Evolutionary conservation across 2,329 filamentous ascomycete species (phyloP).

Genomic region (Aspergillus sojae): DNA sequence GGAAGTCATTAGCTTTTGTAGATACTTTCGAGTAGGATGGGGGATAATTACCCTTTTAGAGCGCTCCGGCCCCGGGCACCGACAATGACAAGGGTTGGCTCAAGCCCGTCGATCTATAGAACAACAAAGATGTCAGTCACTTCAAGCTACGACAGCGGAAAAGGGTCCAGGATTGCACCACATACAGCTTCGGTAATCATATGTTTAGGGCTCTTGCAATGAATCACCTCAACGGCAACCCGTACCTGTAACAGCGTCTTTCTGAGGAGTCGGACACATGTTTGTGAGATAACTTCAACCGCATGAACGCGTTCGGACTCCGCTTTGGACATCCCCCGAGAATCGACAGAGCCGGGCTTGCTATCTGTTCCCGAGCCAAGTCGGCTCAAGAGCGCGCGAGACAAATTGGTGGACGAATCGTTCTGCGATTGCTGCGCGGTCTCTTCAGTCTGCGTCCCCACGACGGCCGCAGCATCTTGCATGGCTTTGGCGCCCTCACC

Average conservation of each 20-base stretch:
- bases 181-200: slow-evolving; percentile 86
- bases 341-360: slow-evolving; percentile 49
- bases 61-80: slow-evolving; percentile 89
- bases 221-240: slow-evolving; percentile 92
- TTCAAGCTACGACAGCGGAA: neutral
- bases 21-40: neutral
- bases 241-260: slow-evolving; percentile 92
- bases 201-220: slow-evolving; percentile 97
- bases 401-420: slow-evolving; percentile 31
- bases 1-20: slow-evolving; percentile 4
- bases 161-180: slow-evolving; percentile 15
- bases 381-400: slow-evolving; percentile 37
- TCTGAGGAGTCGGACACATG: slow-evolving; percentile 80
- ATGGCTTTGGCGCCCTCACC: slow-evolving; percentile 75
- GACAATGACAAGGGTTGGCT: slow-evolving; percentile 88
- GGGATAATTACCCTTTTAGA: slow-evolving; percentile 76
- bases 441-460: slow-evolving; percentile 63
- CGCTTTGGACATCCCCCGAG: slow-evolving; percentile 58
- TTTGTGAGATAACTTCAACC: slow-evolving; percentile 79
- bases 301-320: slow-evolving; percentile 81
- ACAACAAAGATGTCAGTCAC: slow-evolving; percentile 12
- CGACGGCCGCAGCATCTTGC: slow-evolving; percentile 72
- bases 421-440: slow-evolving; percentile 45
- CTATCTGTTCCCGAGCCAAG: slow-evolving; percentile 43
- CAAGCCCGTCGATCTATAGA: slow-evolving; percentile 79